Evolutionary conservation across 306 rosid species (phyloP).

Genomic region (Delonix regia): DNA sequence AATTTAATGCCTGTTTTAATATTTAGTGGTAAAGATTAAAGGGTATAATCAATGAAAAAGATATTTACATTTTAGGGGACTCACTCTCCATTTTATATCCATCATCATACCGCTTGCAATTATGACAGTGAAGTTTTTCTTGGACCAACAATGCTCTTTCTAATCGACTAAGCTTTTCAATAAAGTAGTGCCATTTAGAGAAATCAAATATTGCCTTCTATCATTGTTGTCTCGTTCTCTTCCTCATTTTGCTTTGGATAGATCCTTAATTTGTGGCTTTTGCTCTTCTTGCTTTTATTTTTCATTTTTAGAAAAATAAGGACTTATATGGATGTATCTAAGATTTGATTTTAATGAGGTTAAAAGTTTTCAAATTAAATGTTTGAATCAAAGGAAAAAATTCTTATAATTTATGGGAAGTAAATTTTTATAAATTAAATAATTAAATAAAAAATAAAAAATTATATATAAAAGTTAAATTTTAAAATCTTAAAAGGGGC

Average conservation of each 20-base stretch:
- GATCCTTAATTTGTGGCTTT: slow-evolving; percentile 6
- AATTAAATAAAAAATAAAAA: too few species aligned
- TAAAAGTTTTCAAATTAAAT: too few species aligned
- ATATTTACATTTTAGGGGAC: too few species aligned
- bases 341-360: too few species aligned
- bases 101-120: not conserved
- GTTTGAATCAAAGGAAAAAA: too few species aligned
- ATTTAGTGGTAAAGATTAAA: not conserved
- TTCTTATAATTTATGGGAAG: too few species aligned
- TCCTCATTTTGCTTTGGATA: not conserved
- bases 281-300: not conserved
- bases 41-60: not conserved
- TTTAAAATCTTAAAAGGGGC: too few species aligned
- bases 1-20: too few species aligned
- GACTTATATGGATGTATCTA: too few species aligned
- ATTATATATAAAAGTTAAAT: too few species aligned
- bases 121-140: not conserved
- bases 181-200: not conserved
- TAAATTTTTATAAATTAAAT: too few species aligned
- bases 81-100: not conserved
- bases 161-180: not conserved
- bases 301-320: not conserved
- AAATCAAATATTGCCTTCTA: not conserved
- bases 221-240: not conserved
- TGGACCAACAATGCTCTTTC: not conserved